phyloP scores from a whole-genome alignment of 257 asterid genomes.

The Primulina huaijiensis region DNA sequence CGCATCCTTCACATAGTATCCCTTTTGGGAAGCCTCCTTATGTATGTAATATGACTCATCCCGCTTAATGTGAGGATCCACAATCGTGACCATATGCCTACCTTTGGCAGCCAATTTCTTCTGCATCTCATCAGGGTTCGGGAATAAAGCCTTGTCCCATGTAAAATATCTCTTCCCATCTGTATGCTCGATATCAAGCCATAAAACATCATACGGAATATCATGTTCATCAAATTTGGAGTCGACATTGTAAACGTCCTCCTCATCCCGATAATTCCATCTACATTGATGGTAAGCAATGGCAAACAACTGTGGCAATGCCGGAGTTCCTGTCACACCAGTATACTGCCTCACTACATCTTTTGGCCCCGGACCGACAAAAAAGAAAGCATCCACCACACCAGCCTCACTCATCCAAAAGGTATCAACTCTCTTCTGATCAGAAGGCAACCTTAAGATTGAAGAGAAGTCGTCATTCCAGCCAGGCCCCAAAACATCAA shows the following conservation, averaged over 20 bases:
- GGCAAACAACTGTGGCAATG: slow-evolving; percentile 92
- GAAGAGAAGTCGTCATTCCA: slow-evolving; percentile 66
- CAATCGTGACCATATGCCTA: slow-evolving; percentile 93
- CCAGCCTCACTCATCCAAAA: slow-evolving; percentile 99
- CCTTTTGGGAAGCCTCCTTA: slow-evolving; percentile 82
- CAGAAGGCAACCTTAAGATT: slow-evolving; percentile 58
- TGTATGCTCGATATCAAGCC: slow-evolving; percentile 98
- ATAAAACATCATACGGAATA: slow-evolving; percentile 90
- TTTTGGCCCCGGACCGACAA: slow-evolving; percentile 86
- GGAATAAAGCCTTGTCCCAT: slow-evolving; percentile 82
- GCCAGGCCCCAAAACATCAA: slow-evolving; percentile 76
- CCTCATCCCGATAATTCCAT: slow-evolving; percentile 98
- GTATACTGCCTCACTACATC: slow-evolving; percentile 90
- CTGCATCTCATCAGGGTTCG: slow-evolving; percentile 96
- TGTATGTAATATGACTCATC: slow-evolving; percentile 82
- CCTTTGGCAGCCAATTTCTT: slow-evolving; percentile 86
- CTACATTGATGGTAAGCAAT: slow-evolving; percentile 94
- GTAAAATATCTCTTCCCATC: slow-evolving; percentile 95
- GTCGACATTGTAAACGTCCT: slow-evolving; percentile 81
- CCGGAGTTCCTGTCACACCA: slow-evolving; percentile 76
- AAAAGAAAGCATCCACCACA: slow-evolving; percentile 83
- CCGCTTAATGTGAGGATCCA: slow-evolving; percentile 96
- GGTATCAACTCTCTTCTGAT: slow-evolving; percentile 77
- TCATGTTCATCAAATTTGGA: slow-evolving; percentile 88
- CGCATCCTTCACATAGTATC: slow-evolving; percentile 84